These are phyloP conservation scores for Camelina sativa DNA, from an alignment of 345 rosid genomes.

Conservation along the genomic window DNA sequence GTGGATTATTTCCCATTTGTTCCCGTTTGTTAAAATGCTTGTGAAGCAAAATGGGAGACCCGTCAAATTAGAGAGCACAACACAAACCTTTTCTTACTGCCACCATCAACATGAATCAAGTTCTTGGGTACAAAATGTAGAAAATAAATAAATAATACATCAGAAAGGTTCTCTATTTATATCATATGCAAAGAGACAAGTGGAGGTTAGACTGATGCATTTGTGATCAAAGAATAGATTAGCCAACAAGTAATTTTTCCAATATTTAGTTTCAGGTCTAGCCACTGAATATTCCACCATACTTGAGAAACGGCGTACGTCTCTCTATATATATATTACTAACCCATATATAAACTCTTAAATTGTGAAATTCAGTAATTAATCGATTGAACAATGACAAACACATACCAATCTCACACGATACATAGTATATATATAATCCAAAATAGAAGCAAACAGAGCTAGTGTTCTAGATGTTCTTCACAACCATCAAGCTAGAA, in stretches of 20 bases:
- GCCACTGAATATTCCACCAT: slow-evolving; percentile 7
- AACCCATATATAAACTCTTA: not conserved
- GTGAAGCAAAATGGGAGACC: not conserved
- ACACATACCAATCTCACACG: not conserved
- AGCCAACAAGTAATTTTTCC: slow-evolving; percentile 1
- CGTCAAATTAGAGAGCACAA: not conserved
- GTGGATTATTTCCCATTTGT: not conserved
- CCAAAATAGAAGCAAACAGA: slow-evolving; percentile 18
- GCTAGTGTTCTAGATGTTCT: not conserved
- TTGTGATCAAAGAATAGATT: slow-evolving; percentile 8
- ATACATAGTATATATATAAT: not conserved
- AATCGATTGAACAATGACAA: slow-evolving; percentile 1
- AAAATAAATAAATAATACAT: slow-evolving; percentile 7
- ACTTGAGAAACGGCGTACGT: not conserved
- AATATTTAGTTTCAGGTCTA: slow-evolving; percentile 4
- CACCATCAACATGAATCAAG: slow-evolving; percentile 26
- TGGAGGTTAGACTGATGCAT: not conserved
- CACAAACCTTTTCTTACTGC: not conserved
- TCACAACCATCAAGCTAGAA: slow-evolving; percentile 12
- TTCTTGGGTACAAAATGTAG: slow-evolving; percentile 10
- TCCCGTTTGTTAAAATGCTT: not conserved
- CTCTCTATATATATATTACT: not conserved
- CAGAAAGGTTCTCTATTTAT: not conserved
- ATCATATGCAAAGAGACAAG: not conserved
- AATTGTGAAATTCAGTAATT: not conserved